Evolutionary conservation across 495 filamentous ascomycete species (phyloP).

Genomic region (Tuber umbilicatum): DNA sequence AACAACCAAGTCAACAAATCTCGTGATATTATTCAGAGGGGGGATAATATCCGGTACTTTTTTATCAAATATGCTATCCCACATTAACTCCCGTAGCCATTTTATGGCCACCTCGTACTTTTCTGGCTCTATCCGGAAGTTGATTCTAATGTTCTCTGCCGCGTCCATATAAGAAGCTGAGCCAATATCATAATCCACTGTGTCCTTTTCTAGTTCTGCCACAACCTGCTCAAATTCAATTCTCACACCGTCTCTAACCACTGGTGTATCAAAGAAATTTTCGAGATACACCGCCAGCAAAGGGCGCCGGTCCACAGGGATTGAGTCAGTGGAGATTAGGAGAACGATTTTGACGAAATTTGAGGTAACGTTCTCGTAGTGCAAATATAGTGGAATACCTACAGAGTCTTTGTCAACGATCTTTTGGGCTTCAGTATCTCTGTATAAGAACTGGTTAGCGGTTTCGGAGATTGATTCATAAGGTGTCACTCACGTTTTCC

Average conservation of each 20-base stretch:
- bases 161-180: slow-evolving; percentile 61
- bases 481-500: slow-evolving; percentile 44
- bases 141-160: slow-evolving; percentile 69
- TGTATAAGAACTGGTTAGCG: slow-evolving; percentile 21
- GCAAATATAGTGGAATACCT: slow-evolving; percentile 75
- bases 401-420: slow-evolving; percentile 63
- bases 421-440: slow-evolving; percentile 65
- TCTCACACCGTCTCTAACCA: slow-evolving; percentile 66
- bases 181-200: slow-evolving; percentile 70
- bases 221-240: slow-evolving; percentile 89
- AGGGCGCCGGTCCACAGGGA: slow-evolving; percentile 70
- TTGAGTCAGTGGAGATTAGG: slow-evolving; percentile 64
- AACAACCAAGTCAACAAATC: background rate
- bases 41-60: slow-evolving; percentile 26
- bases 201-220: slow-evolving; percentile 80
- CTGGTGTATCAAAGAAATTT: slow-evolving; percentile 89
- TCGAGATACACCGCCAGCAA: slow-evolving; percentile 75
- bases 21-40: background rate
- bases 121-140: slow-evolving; percentile 77
- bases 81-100: slow-evolving; percentile 81
- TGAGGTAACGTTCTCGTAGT: slow-evolving; percentile 86
- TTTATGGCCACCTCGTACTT: slow-evolving; percentile 76
- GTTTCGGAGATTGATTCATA: slow-evolving; percentile 11
- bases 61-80: slow-evolving; percentile 74
- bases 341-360: slow-evolving; percentile 81